Base-by-base conservation (phyloP, 2,329 filamentous ascomycete genomes). In the Coniochaeta hoffmannii region DNA sequence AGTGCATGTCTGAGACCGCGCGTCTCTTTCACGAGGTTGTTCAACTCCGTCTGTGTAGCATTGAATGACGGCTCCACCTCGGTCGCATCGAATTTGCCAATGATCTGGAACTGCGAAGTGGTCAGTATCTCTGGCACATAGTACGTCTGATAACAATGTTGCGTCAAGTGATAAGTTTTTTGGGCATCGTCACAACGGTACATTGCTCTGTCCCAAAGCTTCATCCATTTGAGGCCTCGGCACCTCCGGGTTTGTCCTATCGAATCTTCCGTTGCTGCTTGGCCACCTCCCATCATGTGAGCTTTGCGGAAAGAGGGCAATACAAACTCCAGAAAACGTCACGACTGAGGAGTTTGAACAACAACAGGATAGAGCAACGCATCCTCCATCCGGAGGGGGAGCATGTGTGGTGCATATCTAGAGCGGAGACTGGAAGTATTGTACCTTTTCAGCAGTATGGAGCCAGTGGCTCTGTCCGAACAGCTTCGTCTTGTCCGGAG, bases 381-480 rank as follows among this genome's bases (percentile, higher is more conserved):
- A n/a, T n/a, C n/a, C n/a, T n/a, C n/a, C n/a, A n/a, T n/a, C n/a
- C n/a, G n/a, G n/a, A 32, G 7, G 30, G 7, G 7, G 30, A 32
- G 30, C 35, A 17, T 38, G 15, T 38, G 19, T 38, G 35, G 30
- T 12, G 30, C 30, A 12, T 32, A 32, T 32, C 7, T 6, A 15
- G 36, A 41, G n/a, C 15, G 7, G 36, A 41, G 36, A n/a, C 36
- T 41, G 30, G 30, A 8, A 7, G 17, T 30, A 4, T 32, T 26
- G 8, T 50, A 32, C 46, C 26, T 30, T 30, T 32, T 50, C 46
- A 5, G 46, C 24, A n/a, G 12, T 31, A 17, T 50, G 24, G 12
- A 50, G 4, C 46, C 46, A 50, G 22, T 50, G 46, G 26, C 46
- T 50, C 22, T 50, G 24, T 50, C 46, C 46, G 14, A 50, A 50